A percentile compares a stretch with the other conserved stretches of the same genome.
phyloP scores from a whole-genome alignment of 495 filamentous ascomycete species.

The Aspergillus steynii region DNA sequence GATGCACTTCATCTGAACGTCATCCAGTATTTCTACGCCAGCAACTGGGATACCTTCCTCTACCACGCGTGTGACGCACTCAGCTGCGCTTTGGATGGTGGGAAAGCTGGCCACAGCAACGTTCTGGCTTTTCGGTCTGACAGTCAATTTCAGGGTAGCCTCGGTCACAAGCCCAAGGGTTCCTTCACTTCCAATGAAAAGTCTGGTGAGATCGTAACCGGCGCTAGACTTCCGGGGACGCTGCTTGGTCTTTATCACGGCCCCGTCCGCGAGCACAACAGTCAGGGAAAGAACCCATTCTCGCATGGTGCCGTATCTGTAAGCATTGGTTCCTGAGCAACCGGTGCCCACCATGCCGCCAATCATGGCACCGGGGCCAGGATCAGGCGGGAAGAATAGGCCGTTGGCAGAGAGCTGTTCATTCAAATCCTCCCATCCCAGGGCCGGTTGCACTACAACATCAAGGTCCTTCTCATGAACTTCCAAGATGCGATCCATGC shows the following conservation, averaged over 20 bases:
- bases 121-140: slow-evolving; percentile 60
- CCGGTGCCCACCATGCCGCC: slow-evolving; percentile 69
- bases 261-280: slow-evolving; percentile 65
- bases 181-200: slow-evolving; percentile 66
- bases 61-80: slow-evolving; percentile 60
- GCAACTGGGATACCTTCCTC: slow-evolving; percentile 63
- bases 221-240: slow-evolving; percentile 66
- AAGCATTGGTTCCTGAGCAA: slow-evolving; percentile 67
- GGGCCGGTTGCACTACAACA: slow-evolving; percentile 65
- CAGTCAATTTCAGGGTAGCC: slow-evolving; percentile 62
- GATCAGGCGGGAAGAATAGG: slow-evolving; percentile 68
- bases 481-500: slow-evolving; percentile 60
- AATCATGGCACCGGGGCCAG: slow-evolving; percentile 67
- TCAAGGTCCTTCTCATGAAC: slow-evolving; percentile 62
- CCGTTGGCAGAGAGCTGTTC: slow-evolving; percentile 55
- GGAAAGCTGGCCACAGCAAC: slow-evolving; percentile 64
- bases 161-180: slow-evolving; percentile 67
- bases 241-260: slow-evolving; percentile 64
- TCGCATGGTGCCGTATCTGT: slow-evolving; percentile 68
- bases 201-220: slow-evolving; percentile 63
- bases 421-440: slow-evolving; percentile 66
- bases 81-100: slow-evolving; percentile 56
- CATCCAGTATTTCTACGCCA: slow-evolving; percentile 64
- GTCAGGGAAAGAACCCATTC: slow-evolving; percentile 68
- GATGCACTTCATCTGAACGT: slow-evolving; percentile 67